Percentiles rank a stretch among this genome's conserved stretches.
These are phyloP conservation scores for Penicillium cosmopolitanum DNA, from an alignment of 495 filamentous ascomycete genomes.

Conservation along the genomic window DNA sequence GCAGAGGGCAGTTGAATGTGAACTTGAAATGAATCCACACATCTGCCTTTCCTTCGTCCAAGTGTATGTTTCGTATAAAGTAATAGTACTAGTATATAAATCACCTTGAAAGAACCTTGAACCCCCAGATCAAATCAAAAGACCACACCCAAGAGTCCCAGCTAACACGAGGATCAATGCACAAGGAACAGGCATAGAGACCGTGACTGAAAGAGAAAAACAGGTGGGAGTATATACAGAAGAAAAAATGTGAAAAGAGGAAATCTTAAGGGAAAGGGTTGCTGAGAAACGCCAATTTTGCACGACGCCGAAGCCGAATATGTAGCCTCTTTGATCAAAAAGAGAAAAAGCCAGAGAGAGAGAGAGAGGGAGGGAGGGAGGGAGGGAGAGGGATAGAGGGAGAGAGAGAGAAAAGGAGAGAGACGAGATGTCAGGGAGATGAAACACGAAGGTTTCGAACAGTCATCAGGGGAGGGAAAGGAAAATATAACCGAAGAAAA, in stretches of 20 bases:
- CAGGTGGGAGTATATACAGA: background rate
- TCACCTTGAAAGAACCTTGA: background rate
- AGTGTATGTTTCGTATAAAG: no score
- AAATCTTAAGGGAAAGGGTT: slow-evolving; percentile 7
- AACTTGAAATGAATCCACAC: no score
- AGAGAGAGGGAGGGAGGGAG: background rate
- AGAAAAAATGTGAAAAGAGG: background rate
- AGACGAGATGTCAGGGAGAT: background rate
- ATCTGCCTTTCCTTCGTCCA: no score
- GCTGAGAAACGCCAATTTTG: slow-evolving; percentile 19
- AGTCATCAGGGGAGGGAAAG: background rate
- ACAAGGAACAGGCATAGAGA: background rate
- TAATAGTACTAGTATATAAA: no score
- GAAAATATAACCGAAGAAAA: slow-evolving; percentile 1
- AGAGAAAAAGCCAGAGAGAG: background rate
- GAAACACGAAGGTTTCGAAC: background rate
- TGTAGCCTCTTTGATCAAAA: slow-evolving; percentile 1
- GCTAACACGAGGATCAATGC: background rate
- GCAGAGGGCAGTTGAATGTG: no score
- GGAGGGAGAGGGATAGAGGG: background rate
- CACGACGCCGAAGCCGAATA: slow-evolving; percentile 16
- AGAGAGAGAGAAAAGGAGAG: background rate
- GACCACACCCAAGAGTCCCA: background rate
- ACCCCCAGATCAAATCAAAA: background rate
- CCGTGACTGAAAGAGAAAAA: background rate